A percentile compares a stretch with the other conserved stretches of the same genome.
phyloP scores from a whole-genome alignment of 495 filamentous ascomycete species.

The Penicillium maclennaniae region DNA sequence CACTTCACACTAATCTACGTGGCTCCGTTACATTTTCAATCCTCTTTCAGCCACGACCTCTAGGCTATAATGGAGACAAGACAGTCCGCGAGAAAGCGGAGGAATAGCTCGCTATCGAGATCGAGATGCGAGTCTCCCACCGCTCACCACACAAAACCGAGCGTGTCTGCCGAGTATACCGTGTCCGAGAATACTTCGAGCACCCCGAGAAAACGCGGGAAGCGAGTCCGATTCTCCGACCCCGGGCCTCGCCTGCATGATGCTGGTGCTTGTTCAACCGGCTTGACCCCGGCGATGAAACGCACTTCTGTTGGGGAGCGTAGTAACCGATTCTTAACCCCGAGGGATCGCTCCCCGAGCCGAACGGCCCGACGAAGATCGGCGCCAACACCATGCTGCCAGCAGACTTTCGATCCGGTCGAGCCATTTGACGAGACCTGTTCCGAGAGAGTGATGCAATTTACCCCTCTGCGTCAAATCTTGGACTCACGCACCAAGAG shows the following conservation, averaged over 20 bases:
- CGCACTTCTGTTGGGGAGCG: constrained; percentile 48
- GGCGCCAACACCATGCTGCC: constrained; percentile 28
- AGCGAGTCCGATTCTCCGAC: constrained; percentile 71
- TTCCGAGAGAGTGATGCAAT: constrained; percentile 48
- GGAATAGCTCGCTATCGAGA: constrained; percentile 24
- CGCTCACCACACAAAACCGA: constrained; percentile 19
- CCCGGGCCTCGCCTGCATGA: constrained; percentile 50
- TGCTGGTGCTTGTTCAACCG: constrained; percentile 46
- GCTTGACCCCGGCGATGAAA: constrained; percentile 63
- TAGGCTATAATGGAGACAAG: constrained; percentile 28
- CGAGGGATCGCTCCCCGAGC: constrained; percentile 36
- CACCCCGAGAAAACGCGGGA: constrained; percentile 44
- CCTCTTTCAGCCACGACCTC: background rate
- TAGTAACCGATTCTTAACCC: background rate
- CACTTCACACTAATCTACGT: background rate
- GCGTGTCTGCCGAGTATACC: background rate
- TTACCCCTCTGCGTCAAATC: constrained; percentile 65
- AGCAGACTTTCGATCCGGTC: constrained; percentile 24
- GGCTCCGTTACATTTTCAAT: background rate
- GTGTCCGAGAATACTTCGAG: constrained; percentile 3
- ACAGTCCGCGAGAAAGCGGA: constrained; percentile 29
- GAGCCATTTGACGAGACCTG: constrained; percentile 22
- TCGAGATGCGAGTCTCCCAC: constrained; percentile 17
- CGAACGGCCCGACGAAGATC: constrained; percentile 38
- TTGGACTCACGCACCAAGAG: constrained; percentile 69